Evolutionary conservation across 106 monocot species (phyloP), one percentile per base, ranked within the genome.

Genomic region (Xerophyta viscosa): DNA sequence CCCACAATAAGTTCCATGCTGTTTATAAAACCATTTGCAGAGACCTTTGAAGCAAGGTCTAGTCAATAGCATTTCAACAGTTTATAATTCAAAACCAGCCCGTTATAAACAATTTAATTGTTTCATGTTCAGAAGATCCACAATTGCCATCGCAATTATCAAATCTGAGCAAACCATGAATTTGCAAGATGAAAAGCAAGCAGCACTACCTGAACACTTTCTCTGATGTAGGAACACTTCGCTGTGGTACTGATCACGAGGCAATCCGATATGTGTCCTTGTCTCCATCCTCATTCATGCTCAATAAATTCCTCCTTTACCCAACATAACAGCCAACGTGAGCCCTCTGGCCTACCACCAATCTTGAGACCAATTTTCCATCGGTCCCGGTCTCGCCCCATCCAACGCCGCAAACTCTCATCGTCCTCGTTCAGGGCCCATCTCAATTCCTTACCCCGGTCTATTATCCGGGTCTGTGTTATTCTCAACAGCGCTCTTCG

Each of bases 271-370:
- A 62, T 90, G 98, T 14, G 98, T 90, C 76, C 71, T 82, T 20
- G 98, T 98, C 66, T 98, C 98, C 17, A 79, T 86, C 66, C 90
- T 79, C 98, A 98, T 98, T n/a, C n/a, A 53, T 86, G 89, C 74
- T 98, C 98, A 20, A 98, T 98, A 37, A 98, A 90, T 66, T 98
- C 98, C 98, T 8, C 90, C 90, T 48, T 82, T 90, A 2, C 98
- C 98, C 59, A 98, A 54, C 66, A 98, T n/a, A 62, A 46, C 98
- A 98, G 22, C 98, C 98, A 8, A 98, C 98, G 21, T 98, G 85
- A 20, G 64, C 39, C 62, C 77, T 73, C 43, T 85, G 90, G n/a
- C n/a, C n/a, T 61, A 98, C 90, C 15, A 98, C 82, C 48, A 98
- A 52, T 56, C 86, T 73, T 21, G 89, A 79, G 19, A 78, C 82